Conservation (phyloP, 2,329 filamentous ascomycete species). For the Fonsecaea monophora region DNA sequence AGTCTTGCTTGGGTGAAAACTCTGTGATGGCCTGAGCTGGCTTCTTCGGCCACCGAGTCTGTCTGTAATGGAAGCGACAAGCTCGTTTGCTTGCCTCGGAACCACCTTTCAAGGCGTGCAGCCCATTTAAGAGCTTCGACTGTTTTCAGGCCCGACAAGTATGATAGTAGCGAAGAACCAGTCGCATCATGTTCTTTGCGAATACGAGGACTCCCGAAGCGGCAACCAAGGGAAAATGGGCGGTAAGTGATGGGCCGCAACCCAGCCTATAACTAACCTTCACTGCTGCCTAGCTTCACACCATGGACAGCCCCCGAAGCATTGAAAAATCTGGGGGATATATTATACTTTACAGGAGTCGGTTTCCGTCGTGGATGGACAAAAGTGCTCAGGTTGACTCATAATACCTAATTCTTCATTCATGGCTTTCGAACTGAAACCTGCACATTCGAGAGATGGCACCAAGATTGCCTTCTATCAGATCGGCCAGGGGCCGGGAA, state of each 20-base stretch:
- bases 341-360: neutral
- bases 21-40: too few relatives aligned
- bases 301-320: neutral
- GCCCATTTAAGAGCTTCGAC: neutral
- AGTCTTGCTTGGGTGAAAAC: too few relatives aligned
- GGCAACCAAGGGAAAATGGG: neutral
- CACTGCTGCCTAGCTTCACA: neutral
- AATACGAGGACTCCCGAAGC: neutral
- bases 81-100: neutral
- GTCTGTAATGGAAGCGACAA: neutral
- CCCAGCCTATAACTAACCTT: neutral
- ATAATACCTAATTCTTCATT: neutral
- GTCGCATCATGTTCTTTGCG: neutral
- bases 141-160: neutral
- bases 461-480: conserved; percentile 31
- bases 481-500: conserved; percentile 17
- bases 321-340: neutral
- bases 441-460: conserved; percentile 22
- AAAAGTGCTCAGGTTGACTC: neutral
- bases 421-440: conserved; percentile 16
- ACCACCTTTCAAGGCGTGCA: neutral
- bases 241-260: neutral
- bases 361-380: neutral
- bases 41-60: neutral
- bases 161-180: neutral